A percentile compares a stretch with the other conserved stretches of the same genome.
phyloP scores from a whole-genome alignment of 2,329 filamentous ascomycete genomes.

The Ceratocystis diversiconidia region DNA sequence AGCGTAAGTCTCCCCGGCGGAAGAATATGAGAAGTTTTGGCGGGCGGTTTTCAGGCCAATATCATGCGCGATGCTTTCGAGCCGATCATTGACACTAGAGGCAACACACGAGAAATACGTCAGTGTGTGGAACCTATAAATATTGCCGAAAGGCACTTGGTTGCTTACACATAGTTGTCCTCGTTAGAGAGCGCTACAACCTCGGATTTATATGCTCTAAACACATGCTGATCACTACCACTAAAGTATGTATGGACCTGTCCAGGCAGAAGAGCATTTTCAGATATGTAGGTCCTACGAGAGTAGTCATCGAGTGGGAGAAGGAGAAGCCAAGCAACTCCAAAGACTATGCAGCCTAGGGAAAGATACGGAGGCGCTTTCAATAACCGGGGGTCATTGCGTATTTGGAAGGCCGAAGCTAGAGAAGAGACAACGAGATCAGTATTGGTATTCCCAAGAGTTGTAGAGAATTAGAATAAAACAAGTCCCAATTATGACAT shows the following conservation, averaged over 20 bases:
- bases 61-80: constrained; percentile 61
- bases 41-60: constrained; percentile 75
- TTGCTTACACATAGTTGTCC: constrained; percentile 38
- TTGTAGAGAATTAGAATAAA: background rate
- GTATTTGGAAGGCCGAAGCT: constrained; percentile 54
- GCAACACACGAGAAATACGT: background rate
- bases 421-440: background rate
- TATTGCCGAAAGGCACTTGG: background rate
- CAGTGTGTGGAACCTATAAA: background rate
- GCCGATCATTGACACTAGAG: constrained; percentile 48
- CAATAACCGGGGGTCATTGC: constrained; percentile 66
- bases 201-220: constrained; percentile 79
- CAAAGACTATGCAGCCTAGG: constrained; percentile 67
- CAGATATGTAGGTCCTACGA: constrained; percentile 85
- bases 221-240: constrained; percentile 88
- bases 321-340: constrained; percentile 77
- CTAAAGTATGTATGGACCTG: constrained; percentile 98
- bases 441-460: background rate
- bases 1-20: constrained; percentile 56
- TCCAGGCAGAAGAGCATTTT: constrained; percentile 87
- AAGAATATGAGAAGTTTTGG: constrained; percentile 76
- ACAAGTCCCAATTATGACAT: background rate
- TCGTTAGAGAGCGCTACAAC: constrained; percentile 47
- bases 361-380: constrained; percentile 81
- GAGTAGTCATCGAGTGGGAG: constrained; percentile 86